Conservation (phyloP, 768 basidiomycete species). For the Pleurotus pulmonarius region DNA sequence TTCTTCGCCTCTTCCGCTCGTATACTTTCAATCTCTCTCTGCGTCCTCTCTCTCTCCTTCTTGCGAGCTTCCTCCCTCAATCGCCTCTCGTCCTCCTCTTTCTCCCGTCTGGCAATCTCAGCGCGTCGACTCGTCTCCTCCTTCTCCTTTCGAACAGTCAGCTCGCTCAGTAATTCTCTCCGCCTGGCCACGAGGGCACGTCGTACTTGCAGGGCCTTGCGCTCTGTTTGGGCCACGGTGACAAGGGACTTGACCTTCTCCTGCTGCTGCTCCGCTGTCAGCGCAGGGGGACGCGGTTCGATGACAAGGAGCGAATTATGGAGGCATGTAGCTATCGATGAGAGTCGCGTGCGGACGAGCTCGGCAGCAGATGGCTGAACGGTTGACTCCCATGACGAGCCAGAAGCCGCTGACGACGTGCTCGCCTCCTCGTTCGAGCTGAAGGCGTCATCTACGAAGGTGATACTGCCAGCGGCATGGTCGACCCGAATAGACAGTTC, state of each 20-base stretch:
- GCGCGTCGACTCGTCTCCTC: constrained; percentile 81
- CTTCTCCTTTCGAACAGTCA: constrained; percentile 81
- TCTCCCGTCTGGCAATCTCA: constrained; percentile 59
- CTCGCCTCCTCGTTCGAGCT: constrained; percentile 33
- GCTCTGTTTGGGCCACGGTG: constrained; percentile 66
- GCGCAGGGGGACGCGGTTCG: constrained; percentile 34
- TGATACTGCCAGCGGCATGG: constrained; percentile 80
- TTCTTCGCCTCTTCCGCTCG: constrained; percentile 82
- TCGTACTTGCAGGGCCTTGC: constrained; percentile 71
- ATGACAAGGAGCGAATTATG: constrained; percentile 65
- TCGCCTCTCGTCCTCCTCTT: constrained; percentile 63
- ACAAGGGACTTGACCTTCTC: constrained; percentile 58
- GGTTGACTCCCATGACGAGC: constrained; percentile 30
- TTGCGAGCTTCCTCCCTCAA: constrained; percentile 60
- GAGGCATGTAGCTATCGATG: constrained; percentile 69
- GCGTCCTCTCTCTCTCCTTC: constrained; percentile 60
- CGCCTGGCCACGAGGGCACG: constrained; percentile 83
- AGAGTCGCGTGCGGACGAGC: constrained; percentile 73
- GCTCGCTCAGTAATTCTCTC: constrained; percentile 79
- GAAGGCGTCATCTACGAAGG: constrained; percentile 80
- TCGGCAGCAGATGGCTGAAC: constrained; percentile 73
- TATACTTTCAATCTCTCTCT: constrained; percentile 76
- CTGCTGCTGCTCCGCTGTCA: constrained; percentile 53
- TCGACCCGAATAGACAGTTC: constrained; percentile 86
- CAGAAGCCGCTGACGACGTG: constrained; percentile 22